These are phyloP conservation scores for Smallanthus sonchifolius DNA, from an alignment of 129 eudicot species.

Conservation along the genomic window DNA sequence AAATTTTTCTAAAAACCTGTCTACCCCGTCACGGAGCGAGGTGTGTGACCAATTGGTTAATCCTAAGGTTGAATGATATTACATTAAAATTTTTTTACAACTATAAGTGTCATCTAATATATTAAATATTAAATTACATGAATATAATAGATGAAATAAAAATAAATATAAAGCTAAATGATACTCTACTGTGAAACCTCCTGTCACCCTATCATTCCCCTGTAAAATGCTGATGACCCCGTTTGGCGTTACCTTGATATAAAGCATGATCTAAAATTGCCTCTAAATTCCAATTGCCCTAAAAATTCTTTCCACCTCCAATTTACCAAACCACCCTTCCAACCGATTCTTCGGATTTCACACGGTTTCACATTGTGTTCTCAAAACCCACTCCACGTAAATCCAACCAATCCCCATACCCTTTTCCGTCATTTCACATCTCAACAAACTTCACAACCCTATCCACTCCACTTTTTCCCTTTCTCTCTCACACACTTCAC, in stretches of 20 bases:
- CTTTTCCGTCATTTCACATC: constrained; percentile 7
- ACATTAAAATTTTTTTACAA: too few relatives aligned
- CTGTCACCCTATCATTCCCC: constrained; percentile 26
- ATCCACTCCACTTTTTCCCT: constrained; percentile 18
- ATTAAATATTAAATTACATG: too few relatives aligned
- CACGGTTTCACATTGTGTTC: background rate
- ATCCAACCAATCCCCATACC: background rate
- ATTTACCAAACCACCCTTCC: constrained; percentile 15
- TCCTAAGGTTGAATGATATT: too few relatives aligned
- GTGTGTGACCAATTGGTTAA: too few relatives aligned
- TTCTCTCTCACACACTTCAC: constrained; percentile 32
- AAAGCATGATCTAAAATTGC: constrained; percentile 11
- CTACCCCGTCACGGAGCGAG: too few relatives aligned
- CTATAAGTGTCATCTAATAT: too few relatives aligned
- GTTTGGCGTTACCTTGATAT: constrained; percentile 18
- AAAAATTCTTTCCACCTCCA: background rate
- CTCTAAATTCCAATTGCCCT: constrained; percentile 20
- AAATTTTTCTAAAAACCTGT: too few relatives aligned
- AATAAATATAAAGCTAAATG: background rate
- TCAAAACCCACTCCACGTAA: background rate
- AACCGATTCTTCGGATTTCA: background rate
- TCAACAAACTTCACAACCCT: constrained; percentile 29
- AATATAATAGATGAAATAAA: too few relatives aligned
- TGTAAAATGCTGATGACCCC: constrained; percentile 19
- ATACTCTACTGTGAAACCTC: background rate